phyloP scores from a whole-genome alignment of 192 early-diverging fungal species.

The Kickxella alabastrina region DNA sequence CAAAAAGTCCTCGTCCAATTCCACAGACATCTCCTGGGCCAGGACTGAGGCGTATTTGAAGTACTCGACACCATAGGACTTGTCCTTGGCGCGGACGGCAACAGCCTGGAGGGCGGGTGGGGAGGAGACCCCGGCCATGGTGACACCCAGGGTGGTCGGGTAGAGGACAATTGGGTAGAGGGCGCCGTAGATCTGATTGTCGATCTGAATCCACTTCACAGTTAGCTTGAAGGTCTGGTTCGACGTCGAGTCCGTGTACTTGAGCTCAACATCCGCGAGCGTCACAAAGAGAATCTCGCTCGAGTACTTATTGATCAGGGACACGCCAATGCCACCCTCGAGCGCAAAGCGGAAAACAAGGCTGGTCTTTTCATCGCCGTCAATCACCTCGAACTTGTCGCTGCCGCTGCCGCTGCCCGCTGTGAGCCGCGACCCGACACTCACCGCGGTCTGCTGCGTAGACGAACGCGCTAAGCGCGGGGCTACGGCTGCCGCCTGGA shows the following conservation, averaged over 20 bases:
- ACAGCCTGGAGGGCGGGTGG: constrained; percentile 68
- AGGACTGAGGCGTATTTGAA: constrained; percentile 90
- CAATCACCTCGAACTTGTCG: constrained; percentile 37
- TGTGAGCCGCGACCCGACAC: not conserved
- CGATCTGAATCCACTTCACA: constrained; percentile 93
- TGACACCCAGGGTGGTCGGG: constrained; percentile 80
- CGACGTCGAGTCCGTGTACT: constrained; percentile 74
- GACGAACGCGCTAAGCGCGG: constrained; percentile 14
- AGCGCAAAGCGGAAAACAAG: constrained; percentile 69
- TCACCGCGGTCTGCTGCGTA: constrained; percentile 13
- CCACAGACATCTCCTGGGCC: constrained; percentile 89
- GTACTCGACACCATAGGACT: constrained; percentile 92
- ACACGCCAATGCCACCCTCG: constrained; percentile 83
- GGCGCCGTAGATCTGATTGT: constrained; percentile 90
- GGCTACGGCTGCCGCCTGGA: not conserved
- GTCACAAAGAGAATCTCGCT: constrained; percentile 88
- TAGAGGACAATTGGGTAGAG: constrained; percentile 91
- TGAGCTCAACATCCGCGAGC: constrained; percentile 70
- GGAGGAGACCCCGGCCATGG: constrained; percentile 34
- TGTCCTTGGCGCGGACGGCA: constrained; percentile 83
- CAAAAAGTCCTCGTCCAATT: constrained; percentile 92
- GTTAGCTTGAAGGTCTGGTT: constrained; percentile 74
- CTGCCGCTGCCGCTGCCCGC: constrained; percentile 4
- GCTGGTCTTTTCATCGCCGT: constrained; percentile 26
- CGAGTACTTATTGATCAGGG: constrained; percentile 73